phyloP scores from a whole-genome alignment of 371 early-diverging fungal species.

The Mortierella sp. region DNA sequence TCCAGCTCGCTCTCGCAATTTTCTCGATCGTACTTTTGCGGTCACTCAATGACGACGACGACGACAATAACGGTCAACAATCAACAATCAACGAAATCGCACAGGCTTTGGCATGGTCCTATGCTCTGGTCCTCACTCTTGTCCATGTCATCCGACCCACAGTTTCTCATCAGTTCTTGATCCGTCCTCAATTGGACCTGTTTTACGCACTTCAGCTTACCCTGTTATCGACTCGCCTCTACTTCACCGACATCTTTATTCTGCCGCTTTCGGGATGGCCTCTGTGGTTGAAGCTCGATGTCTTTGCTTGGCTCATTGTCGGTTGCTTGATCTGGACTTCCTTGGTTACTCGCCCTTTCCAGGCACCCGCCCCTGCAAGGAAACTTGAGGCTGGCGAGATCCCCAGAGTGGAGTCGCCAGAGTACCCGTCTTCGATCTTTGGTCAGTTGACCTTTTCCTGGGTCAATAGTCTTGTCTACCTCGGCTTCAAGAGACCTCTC shows the following conservation, averaged over 20 bases:
- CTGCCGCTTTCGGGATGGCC: conserved; percentile 26
- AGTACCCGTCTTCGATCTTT: conserved; percentile 65
- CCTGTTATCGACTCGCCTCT: conserved; percentile 24
- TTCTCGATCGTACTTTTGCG: conserved; percentile 16
- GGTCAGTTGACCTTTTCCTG: conserved; percentile 65
- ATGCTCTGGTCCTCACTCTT: conserved; percentile 32
- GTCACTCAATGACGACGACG: not conserved
- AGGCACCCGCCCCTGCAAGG: not conserved
- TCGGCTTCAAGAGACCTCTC: conserved; percentile 62
- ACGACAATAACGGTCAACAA: conserved; percentile 10
- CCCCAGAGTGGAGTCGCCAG: conserved; percentile 59
- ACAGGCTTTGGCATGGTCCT: conserved; percentile 33
- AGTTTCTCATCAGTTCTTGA: conserved; percentile 35
- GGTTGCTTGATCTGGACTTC: conserved; percentile 31
- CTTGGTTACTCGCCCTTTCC: conserved; percentile 34
- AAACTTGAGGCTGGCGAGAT: conserved; percentile 24
- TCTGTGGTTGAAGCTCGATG: conserved; percentile 32
- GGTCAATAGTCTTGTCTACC: conserved; percentile 65
- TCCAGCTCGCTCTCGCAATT: conserved; percentile 36
- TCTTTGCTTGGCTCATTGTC: conserved; percentile 11
- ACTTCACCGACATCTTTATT: conserved; percentile 11
- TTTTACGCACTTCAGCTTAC: conserved; percentile 30
- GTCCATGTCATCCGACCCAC: conserved; percentile 33
- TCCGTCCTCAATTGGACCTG: conserved; percentile 44
- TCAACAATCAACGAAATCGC: conserved; percentile 1